Conservation (phyloP, 768 basidiomycete species). For the Mycena latifolia region DNA sequence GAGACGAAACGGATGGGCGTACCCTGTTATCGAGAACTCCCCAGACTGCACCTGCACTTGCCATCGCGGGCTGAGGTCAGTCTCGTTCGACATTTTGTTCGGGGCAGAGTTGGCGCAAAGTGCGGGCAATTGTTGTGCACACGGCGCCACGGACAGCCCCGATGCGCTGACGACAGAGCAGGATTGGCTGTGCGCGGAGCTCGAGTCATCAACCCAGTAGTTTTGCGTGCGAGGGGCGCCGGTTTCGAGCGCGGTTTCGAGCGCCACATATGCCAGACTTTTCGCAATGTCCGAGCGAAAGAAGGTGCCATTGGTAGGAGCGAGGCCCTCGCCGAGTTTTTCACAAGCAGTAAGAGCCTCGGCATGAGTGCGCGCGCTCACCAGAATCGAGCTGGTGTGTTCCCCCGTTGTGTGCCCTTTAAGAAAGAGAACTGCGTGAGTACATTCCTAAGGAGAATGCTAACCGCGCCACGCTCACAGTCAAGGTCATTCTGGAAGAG, state of each 20-base stretch:
- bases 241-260: no score
- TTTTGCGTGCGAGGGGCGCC: constrained; percentile 27
- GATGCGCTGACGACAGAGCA: constrained; percentile 20
- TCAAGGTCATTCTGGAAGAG: constrained; percentile 34
- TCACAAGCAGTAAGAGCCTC: constrained; percentile 27
- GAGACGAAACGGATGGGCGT: no score
- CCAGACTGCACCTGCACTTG: constrained; percentile 26
- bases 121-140: constrained; percentile 22
- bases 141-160: constrained; percentile 23
- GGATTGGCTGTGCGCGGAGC: constrained; percentile 8
- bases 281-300: constrained; percentile 26
- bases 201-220: constrained; percentile 31
- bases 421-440: no score
- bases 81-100: constrained; percentile 27
- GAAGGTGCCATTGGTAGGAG: constrained; percentile 30
- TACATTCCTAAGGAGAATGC: no score
- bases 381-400: constrained; percentile 27
- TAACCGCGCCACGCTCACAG: no score
- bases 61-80: constrained; percentile 34
- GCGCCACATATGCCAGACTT: constrained; percentile 21
- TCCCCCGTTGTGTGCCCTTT: constrained; percentile 30
- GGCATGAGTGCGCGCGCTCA: constrained; percentile 16
- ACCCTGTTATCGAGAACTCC: constrained; percentile 30
- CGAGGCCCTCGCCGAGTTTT: constrained; percentile 27
- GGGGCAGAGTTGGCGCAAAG: constrained; percentile 36